phyloP scores from a whole-genome alignment of 2,329 filamentous ascomycete genomes.

The Simplicillium aogashimaense region DNA sequence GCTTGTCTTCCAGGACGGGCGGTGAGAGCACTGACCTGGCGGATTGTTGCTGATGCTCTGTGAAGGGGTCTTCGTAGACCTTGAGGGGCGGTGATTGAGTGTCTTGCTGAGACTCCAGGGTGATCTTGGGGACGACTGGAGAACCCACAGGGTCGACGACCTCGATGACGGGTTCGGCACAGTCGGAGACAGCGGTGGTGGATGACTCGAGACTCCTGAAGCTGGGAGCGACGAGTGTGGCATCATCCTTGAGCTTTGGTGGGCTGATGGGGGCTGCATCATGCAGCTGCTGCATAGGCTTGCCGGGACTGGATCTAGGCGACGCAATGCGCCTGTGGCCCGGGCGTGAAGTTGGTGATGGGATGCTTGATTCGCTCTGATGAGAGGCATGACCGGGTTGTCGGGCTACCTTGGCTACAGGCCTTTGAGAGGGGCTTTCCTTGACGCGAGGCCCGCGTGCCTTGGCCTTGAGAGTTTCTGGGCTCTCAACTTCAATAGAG shows the following conservation, averaged over 20 bases:
- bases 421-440: constrained; percentile 42
- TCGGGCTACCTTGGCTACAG: constrained; percentile 28
- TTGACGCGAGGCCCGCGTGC: constrained; percentile 38
- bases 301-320: constrained; percentile 13
- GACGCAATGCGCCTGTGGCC: constrained; percentile 1
- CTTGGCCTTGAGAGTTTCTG: constrained; percentile 35
- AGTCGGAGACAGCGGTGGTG: constrained; percentile 15
- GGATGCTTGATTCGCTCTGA: constrained; percentile 39
- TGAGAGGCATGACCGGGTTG: constrained; percentile 35
- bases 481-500: constrained; percentile 27
- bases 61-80: constrained; percentile 55
- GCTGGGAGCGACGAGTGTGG: constrained; percentile 39
- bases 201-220: constrained; percentile 26
- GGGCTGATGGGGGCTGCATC: constrained; percentile 25
- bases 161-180: constrained; percentile 6
- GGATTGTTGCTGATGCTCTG: constrained; percentile 35
- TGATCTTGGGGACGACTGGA: constrained; percentile 6
- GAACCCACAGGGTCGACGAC: constrained; percentile 6
- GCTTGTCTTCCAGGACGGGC: constrained; percentile 48
- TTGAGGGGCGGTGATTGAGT: constrained; percentile 22
- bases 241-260: constrained; percentile 38
- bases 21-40: constrained; percentile 28
- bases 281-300: constrained; percentile 16
- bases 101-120: constrained; percentile 4
- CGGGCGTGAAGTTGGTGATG: constrained; percentile 29